Evolutionary conservation across 345 rosid genomes (phyloP), one percentile per base, ranked within the genome.

Genomic region (Pelargonium nanum): DNA sequence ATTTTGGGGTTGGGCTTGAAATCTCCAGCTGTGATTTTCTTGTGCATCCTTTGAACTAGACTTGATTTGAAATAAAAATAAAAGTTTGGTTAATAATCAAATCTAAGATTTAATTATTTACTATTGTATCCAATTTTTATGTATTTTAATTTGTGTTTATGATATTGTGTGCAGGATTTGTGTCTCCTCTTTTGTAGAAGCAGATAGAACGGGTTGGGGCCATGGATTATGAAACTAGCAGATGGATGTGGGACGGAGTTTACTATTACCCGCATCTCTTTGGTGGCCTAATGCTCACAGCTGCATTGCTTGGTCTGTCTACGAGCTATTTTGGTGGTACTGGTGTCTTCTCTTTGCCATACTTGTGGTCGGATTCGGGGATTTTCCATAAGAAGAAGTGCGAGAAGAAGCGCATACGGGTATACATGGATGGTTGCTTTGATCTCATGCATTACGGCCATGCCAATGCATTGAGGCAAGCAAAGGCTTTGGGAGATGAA

Each of bases 371-470:
- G 3, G 81, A 78, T 67, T 69, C 53, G 26, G 85, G 81, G 44
- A 55, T 75, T 28, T 80, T 82, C 28, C 74, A 62, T 10, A 79
- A 75, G 68, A 78, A 61, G 60, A 75, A 59, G 65, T 19, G 55
- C 1, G 75, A 78, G 53, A 84, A 74, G 73, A 88, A 75, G 78
- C 80, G 71, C 0, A 68, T 86, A 19, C 90, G 98, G 15, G 98
- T 91, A 56, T 91, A 86, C 85, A 91, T 91, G 98, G 98, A 91
- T 64, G 98, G 98, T 56, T 88, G 98, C 77, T 91, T 91, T 75
- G 96, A 91, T 73, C 86, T 91, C 69, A 91, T 91, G 98, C 98
- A 91, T 82, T 88, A 85, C 56, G 98, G 98, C 10, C 98, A 91
- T 66, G 89, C 92, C 63, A 88, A 91, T 69, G 98, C 96, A 1